Conservation (phyloP, 2,329 filamentous ascomycete genomes). For the Fusarium fracticaudum region DNA sequence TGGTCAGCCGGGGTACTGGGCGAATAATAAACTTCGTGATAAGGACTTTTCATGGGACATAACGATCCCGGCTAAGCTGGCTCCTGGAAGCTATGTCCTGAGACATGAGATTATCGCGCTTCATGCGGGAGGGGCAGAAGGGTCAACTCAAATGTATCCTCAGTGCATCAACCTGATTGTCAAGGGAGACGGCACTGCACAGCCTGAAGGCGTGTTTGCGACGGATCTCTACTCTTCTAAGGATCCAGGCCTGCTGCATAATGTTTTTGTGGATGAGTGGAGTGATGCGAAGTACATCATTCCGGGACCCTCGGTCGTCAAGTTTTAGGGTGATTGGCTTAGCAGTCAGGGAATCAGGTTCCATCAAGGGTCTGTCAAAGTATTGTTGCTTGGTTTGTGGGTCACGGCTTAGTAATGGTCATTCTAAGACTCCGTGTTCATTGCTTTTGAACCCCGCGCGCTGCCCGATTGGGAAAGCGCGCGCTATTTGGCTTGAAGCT, state of each 20-base stretch:
- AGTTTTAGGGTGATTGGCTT: neutral
- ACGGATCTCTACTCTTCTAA: neutral
- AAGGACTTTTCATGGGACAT: neutral
- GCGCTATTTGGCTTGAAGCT: too few species aligned
- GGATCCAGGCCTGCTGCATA: neutral
- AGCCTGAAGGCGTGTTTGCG: neutral
- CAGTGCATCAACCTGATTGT: neutral
- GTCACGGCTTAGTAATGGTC: too few species aligned
- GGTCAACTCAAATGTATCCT: neutral
- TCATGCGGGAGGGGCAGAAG: neutral
- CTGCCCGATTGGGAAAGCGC: too few species aligned
- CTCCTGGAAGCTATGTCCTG: neutral
- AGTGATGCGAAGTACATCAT: neutral
- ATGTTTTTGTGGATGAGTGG: neutral
- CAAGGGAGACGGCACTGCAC: neutral
- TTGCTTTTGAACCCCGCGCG: too few species aligned
- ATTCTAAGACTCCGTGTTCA: too few species aligned
- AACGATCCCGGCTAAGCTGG: neutral
- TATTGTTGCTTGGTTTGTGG: too few species aligned
- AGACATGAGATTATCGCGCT: neutral
- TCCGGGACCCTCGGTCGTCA: neutral
- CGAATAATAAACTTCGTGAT: neutral
- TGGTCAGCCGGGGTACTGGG: rapidly evolving
- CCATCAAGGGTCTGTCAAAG: too few species aligned
- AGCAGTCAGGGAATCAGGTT: rapidly evolving